Base-by-base conservation (phyloP, 129 eudicot genomes). In the Chrysanthemum lavandulifolium region DNA sequence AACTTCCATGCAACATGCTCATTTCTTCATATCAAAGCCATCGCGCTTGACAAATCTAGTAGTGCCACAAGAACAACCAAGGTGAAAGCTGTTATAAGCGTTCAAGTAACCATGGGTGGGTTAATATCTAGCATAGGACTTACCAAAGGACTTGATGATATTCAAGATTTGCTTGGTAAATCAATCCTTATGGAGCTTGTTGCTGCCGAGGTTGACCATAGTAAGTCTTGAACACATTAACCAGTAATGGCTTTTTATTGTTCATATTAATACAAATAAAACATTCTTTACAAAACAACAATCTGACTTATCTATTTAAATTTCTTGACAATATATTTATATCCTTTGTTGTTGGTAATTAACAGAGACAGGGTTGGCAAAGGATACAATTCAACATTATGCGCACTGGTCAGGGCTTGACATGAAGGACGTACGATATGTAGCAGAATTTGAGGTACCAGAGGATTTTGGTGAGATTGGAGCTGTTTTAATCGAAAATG, bases 381-480 rank as follows among this genome's bases (percentile, higher is more conserved):
- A 81, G 79, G 63, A 66, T 50, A 73, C 78, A 5, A 56, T 90
- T 0, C 79, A 75, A 66, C 79, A 67, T 0, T 83, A 79, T 50
- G 97, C 97, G 12, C 80, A 69, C 19, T 62, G 50, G 52, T 18
- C 65, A 12, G 31, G 81, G 23, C 2, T 49, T 3, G 78, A 75
- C 3, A 45, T 65, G 1, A 71, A 82, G 4, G 85, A 80, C 45
- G 56, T 65, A 6, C 73, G 33, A 13, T 88, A 84, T 40, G 92
- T 82, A 60, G 76, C 70, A 0, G 47, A 72, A 0, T 84, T 88
- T 33, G 73, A 54, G 12, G 62, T 88, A 10, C 85, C 88, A 0
- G 40, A 27, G 1, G 81, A 75, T 10, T 91, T 91, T 74, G 97
- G 97, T 16, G 82, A 78, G 53, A 74, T 88, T 29, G 97, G 97